Percentiles rank a stretch among this genome's conserved stretches.
Conservation (phyloP, 345 rosid genomes). For the Jatropha curcas region DNA sequence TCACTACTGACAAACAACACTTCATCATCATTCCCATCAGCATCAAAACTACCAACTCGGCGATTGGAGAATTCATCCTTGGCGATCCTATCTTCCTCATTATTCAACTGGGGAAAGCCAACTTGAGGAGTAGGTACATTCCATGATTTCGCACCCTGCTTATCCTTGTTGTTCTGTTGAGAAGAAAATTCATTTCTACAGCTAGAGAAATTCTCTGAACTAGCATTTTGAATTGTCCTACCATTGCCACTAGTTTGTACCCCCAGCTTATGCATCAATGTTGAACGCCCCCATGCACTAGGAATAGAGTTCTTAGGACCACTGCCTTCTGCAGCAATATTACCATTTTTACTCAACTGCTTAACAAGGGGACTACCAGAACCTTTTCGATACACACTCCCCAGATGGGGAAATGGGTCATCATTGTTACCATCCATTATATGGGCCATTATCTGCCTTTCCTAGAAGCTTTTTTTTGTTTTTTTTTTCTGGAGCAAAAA, state of each 20-base stretch:
- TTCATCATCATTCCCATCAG: slow-evolving; percentile 3
- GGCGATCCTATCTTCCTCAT: not conserved
- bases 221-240: not conserved
- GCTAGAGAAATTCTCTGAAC: not conserved
- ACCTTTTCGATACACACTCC: slow-evolving; percentile 12
- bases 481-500: not conserved
- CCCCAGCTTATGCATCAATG: slow-evolving; percentile 8
- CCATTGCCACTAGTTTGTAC: slow-evolving; percentile 1
- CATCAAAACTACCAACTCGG: not conserved
- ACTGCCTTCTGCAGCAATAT: slow-evolving; percentile 4
- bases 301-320: not conserved
- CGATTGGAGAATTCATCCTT: not conserved
- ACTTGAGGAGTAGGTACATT: not conserved
- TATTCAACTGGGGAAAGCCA: not conserved
- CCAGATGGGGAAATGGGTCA: slow-evolving; percentile 21
- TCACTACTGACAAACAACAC: slow-evolving; percentile 2
- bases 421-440: slow-evolving; percentile 2
- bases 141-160: slow-evolving; percentile 3
- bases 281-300: slow-evolving; percentile 8
- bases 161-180: not conserved
- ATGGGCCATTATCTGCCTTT: not conserved
- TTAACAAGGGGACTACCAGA: not conserved
- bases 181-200: not conserved
- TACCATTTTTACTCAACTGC: not conserved
- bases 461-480: not conserved